A percentile compares a stretch with the other conserved stretches of the same genome.
Conservation (phyloP, 495 filamentous ascomycete genomes). For the Copromyces sp. region DNA sequence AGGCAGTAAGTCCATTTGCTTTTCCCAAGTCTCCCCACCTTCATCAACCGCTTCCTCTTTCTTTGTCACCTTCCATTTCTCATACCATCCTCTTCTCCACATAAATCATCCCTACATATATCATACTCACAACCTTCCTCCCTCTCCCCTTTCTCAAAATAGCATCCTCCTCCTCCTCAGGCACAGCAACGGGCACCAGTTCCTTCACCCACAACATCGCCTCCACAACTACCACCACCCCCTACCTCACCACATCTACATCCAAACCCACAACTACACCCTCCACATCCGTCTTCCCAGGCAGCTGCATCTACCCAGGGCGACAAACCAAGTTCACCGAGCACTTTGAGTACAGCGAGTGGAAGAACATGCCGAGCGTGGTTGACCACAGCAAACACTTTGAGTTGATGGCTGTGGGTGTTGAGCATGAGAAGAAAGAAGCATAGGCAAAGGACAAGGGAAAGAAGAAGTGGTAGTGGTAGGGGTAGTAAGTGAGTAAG, state of each 20-base stretch:
- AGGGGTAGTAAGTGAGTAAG: not conserved
- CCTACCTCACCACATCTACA: not conserved
- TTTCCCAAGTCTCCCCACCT: not conserved
- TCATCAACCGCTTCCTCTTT: not conserved
- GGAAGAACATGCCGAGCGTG: not conserved
- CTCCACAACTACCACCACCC: not conserved
- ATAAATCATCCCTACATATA: no score
- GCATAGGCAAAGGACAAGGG: not conserved
- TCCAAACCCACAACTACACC: not conserved
- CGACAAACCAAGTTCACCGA: not conserved
- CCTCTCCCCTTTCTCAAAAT: not conserved
- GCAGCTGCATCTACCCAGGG: not conserved
- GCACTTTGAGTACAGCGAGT: not conserved
- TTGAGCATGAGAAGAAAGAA: not conserved
- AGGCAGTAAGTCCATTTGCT: not conserved
- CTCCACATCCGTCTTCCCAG: not conserved
- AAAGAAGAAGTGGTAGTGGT: not conserved
- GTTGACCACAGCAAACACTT: not conserved
- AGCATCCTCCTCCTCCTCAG: not conserved
- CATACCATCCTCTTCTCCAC: not conserved
- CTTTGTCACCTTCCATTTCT: not conserved
- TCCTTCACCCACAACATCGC: not conserved
- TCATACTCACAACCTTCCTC: not conserved
- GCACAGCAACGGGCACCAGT: not conserved
- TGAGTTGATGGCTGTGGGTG: not conserved